Conservation (phyloP, 2,329 filamentous ascomycete genomes). For the Fusarium napiforme region DNA sequence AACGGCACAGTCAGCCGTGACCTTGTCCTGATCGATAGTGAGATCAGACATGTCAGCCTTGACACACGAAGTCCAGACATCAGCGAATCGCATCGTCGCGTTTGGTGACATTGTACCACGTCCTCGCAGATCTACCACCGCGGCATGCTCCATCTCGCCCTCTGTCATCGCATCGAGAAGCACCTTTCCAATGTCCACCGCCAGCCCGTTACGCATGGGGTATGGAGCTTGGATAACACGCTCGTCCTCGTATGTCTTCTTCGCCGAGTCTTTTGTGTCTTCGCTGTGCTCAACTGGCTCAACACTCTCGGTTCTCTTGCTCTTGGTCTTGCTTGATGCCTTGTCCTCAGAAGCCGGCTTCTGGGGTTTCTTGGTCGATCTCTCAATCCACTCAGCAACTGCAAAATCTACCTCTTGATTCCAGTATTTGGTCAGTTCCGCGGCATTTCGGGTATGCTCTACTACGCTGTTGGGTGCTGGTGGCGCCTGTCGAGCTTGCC, state of each 20-base stretch:
- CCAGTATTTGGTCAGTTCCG: constrained; percentile 62
- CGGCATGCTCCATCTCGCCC: constrained; percentile 56
- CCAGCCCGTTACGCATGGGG: constrained; percentile 55
- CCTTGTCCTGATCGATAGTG: constrained; percentile 18
- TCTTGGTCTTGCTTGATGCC: constrained; percentile 14
- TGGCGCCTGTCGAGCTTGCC: constrained; percentile 57
- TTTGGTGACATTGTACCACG: constrained; percentile 51
- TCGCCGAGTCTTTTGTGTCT: constrained; percentile 1
- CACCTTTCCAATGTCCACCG: constrained; percentile 54
- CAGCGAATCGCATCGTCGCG: constrained; percentile 52
- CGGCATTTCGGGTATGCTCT: constrained; percentile 66
- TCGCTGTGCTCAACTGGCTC: constrained; percentile 17
- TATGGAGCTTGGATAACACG: constrained; percentile 48
- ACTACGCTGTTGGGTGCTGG: constrained; percentile 58
- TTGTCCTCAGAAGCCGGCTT: constrained; percentile 36
- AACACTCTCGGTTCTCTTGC: constrained; percentile 17
- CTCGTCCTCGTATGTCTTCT: constrained; percentile 23
- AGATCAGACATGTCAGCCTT: constrained; percentile 32
- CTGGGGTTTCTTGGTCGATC: constrained; percentile 56
- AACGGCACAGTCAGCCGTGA: constrained; percentile 50
- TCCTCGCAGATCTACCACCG: constrained; percentile 56
- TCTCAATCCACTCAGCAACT: constrained; percentile 58
- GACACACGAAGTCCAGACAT: constrained; percentile 58
- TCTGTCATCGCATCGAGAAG: constrained; percentile 60
- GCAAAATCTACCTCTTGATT: constrained; percentile 56